phyloP scores from a whole-genome alignment of 2,329 filamentous ascomycete genomes.

The Cordyceps cateniannulata region DNA sequence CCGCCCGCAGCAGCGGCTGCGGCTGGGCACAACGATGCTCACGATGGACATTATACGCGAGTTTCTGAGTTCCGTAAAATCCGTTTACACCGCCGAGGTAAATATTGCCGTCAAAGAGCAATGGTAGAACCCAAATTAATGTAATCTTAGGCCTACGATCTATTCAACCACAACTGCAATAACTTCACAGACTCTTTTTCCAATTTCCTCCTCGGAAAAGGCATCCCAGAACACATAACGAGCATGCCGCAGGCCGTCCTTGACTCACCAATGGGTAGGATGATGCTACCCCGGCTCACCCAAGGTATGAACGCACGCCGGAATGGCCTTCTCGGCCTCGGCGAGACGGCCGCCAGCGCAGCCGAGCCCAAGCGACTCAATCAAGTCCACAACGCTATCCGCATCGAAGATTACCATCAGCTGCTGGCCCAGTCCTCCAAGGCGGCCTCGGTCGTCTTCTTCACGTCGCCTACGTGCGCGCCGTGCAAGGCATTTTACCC shows the following conservation, averaged over 20 bases:
- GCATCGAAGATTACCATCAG: conserved; percentile 24
- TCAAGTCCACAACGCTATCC: conserved; percentile 54
- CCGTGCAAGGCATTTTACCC: conserved; percentile 83
- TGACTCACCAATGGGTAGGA: conserved; percentile 78
- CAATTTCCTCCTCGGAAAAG: conserved; percentile 81
- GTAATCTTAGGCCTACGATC: conserved; percentile 66
- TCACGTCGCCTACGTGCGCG: conserved; percentile 80
- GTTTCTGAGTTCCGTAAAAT: conserved; percentile 76
- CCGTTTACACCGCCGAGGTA: conserved; percentile 76
- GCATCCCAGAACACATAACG: conserved; percentile 81
- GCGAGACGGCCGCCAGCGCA: conserved; percentile 25
- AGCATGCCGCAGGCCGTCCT: conserved; percentile 81
- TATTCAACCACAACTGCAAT: conserved; percentile 92
- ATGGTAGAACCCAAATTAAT: neutral
- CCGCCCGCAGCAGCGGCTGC: conserved; percentile 67
- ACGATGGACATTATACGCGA: conserved; percentile 78
- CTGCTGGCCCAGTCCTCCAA: conserved; percentile 50
- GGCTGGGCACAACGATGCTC: conserved; percentile 70
- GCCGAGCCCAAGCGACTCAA: conserved; percentile 20
- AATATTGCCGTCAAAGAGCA: neutral
- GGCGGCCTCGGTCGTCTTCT: conserved; percentile 79
- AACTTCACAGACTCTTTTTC: conserved; percentile 93
- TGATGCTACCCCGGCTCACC: conserved; percentile 68
- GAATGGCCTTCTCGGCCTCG: conserved; percentile 46
- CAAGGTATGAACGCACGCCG: conserved; percentile 45